Evolutionary conservation across 768 basidiomycete genomes (phyloP).

Genomic region (Leccinum subgranulosum): DNA sequence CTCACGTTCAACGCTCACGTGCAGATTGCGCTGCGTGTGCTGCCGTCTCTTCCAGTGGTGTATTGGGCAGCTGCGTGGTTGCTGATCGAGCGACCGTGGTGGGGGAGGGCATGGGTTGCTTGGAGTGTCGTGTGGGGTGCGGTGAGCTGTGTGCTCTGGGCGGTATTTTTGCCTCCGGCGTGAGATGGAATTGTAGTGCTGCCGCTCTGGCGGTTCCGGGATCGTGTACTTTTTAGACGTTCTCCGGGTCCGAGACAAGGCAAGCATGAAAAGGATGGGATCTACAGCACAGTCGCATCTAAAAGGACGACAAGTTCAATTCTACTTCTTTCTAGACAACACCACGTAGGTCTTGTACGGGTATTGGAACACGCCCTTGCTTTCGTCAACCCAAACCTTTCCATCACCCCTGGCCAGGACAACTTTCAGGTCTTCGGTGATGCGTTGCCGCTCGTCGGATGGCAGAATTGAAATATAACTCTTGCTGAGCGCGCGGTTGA

Average conservation of each 20-base stretch:
- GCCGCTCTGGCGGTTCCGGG: neutral
- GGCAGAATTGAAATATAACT: constrained; percentile 74
- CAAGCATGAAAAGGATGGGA: neutral
- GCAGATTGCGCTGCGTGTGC: constrained; percentile 81
- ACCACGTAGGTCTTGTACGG: constrained; percentile 71
- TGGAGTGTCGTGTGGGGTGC: constrained; percentile 83
- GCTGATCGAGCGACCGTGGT: constrained; percentile 43
- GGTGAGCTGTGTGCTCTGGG: constrained; percentile 73
- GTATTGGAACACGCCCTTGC: constrained; percentile 72
- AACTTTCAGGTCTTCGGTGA: constrained; percentile 47
- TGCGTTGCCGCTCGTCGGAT: constrained; percentile 52
- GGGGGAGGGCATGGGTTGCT: constrained; percentile 61
- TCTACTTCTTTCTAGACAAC: constrained; percentile 43
- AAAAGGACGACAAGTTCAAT: neutral
- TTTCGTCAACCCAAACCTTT: constrained; percentile 73
- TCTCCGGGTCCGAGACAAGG: neutral
- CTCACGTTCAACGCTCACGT: constrained; percentile 80
- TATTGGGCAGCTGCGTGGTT: constrained; percentile 87
- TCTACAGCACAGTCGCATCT: neutral
- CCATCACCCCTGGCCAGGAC: constrained; percentile 61
- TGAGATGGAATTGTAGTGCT: constrained; percentile 29
- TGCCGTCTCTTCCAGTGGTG: constrained; percentile 69
- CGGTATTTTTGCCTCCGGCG: constrained; percentile 87
- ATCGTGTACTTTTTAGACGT: neutral
- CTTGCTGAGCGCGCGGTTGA: constrained; percentile 76